Conservation (phyloP, 805 yeast genomes). For the Jamesozyma piceae region DNA sequence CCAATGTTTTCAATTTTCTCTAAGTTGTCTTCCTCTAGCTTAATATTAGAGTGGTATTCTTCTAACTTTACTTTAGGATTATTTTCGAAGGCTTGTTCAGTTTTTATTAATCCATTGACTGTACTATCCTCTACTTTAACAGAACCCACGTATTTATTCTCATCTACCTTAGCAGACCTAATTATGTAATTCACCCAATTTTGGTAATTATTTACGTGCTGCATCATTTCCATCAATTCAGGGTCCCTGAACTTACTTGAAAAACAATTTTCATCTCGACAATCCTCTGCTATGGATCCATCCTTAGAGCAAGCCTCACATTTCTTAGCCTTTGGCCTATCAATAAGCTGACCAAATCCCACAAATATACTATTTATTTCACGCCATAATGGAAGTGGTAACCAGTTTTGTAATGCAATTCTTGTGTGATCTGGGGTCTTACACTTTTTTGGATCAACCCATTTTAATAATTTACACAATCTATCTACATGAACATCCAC, state of each 20-base stretch:
- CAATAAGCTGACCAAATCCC: conserved; percentile 88
- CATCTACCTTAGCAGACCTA: neutral
- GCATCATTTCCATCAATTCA: conserved; percentile 4
- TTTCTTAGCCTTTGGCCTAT: conserved; percentile 53
- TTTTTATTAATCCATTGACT: neutral
- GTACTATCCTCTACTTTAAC: neutral
- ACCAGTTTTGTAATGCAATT: conserved; percentile 57
- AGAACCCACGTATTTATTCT: neutral
- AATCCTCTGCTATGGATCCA: neutral
- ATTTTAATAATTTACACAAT: conserved; percentile 66
- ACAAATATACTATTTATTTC: conserved; percentile 81
- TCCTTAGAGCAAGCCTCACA: conserved; percentile 3
- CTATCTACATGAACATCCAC: conserved; percentile 89
- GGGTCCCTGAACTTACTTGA: neutral
- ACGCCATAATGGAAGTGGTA: conserved; percentile 66
- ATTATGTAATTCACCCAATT: conserved; percentile 10
- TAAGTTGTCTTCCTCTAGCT: neutral
- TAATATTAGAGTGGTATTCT: neutral
- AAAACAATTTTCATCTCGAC: conserved; percentile 1
- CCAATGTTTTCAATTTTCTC: neutral
- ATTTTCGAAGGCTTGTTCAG: neutral
- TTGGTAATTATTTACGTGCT: conserved; percentile 8
- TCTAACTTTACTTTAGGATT: neutral
- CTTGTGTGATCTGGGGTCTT: conserved; percentile 73
- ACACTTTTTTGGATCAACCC: conserved; percentile 45